Evolutionary conservation across 2,329 filamentous ascomycete genomes (phyloP).

Genomic region (Malbranchea zuffiana): DNA sequence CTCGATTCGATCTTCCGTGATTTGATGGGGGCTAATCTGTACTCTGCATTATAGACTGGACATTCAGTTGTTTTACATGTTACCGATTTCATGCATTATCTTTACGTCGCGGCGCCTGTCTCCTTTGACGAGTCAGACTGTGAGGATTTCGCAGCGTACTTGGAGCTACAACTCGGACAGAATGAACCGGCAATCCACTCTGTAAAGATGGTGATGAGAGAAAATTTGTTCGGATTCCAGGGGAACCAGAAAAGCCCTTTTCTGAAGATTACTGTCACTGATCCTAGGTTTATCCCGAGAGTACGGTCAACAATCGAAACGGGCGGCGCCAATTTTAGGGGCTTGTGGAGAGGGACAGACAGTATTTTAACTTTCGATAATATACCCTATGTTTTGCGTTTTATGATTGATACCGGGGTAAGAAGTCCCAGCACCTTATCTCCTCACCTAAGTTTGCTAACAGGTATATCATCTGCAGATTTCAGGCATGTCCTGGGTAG

Average conservation of each 20-base stretch:
- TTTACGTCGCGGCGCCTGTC: slow-evolving; percentile 81
- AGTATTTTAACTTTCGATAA: slow-evolving; percentile 89
- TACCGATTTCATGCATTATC: slow-evolving; percentile 89
- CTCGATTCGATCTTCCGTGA: too few species aligned
- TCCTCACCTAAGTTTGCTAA: neutral
- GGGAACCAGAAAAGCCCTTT: slow-evolving; percentile 88
- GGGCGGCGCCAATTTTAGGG: slow-evolving; percentile 74
- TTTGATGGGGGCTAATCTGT: slow-evolving; percentile 3
- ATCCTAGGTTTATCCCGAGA: slow-evolving; percentile 71
- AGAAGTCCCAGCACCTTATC: slow-evolving; percentile 12
- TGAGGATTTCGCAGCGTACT: slow-evolving; percentile 62
- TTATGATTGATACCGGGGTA: slow-evolving; percentile 95
- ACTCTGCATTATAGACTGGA: slow-evolving; percentile 43
- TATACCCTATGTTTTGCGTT: slow-evolving; percentile 85
- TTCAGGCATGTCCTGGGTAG: slow-evolving; percentile 94
- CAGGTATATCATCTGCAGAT: slow-evolving; percentile 45
- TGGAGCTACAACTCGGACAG: slow-evolving; percentile 68
- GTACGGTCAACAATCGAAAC: slow-evolving; percentile 66
- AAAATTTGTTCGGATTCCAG: slow-evolving; percentile 89
- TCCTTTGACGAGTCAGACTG: slow-evolving; percentile 71
- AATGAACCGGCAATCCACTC: slow-evolving; percentile 65
- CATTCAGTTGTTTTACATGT: slow-evolving; percentile 93
- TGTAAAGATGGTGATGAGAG: slow-evolving; percentile 69
- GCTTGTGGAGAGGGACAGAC: slow-evolving; percentile 60
- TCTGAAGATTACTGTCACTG: slow-evolving; percentile 83